Conservation (phyloP, 371 early-diverging fungal species). For the Rhizopus arrhizus region DNA sequence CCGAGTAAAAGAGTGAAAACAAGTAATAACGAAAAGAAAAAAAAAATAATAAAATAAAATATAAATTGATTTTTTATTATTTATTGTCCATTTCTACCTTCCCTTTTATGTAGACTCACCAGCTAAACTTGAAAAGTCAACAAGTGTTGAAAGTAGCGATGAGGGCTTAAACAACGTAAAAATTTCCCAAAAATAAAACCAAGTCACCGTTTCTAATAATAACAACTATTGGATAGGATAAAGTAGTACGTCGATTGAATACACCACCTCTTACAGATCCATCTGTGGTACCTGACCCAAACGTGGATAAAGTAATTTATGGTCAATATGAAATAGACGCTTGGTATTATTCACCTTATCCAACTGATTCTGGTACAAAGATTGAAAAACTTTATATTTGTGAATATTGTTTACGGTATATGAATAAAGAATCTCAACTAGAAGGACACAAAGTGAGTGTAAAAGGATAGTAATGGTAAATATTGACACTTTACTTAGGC, state of each 20-base stretch:
- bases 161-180: no score
- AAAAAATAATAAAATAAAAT: background rate
- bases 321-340: conserved; percentile 75
- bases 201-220: no score
- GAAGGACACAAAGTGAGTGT: conserved; percentile 55
- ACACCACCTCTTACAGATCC: conserved; percentile 30
- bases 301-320: conserved; percentile 61
- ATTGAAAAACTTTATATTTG: conserved; percentile 83
- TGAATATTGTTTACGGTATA: conserved; percentile 85
- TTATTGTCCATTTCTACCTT: background rate
- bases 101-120: background rate
- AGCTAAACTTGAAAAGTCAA: background rate
- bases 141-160: background rate
- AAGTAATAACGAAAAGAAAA: background rate
- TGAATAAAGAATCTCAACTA: conserved; percentile 45
- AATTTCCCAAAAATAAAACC: no score
- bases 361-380: conserved; percentile 73
- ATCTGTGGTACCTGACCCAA: conserved; percentile 30
- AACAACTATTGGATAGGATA: background rate
- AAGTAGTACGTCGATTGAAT: conserved; percentile 6
- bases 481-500: conserved; percentile 20
- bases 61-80: background rate
- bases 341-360: conserved; percentile 96
- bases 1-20: background rate
- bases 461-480: background rate